Evolutionary conservation across 75 land plant genomes (phyloP).

Genomic region (Cryptomeria japonica): DNA sequence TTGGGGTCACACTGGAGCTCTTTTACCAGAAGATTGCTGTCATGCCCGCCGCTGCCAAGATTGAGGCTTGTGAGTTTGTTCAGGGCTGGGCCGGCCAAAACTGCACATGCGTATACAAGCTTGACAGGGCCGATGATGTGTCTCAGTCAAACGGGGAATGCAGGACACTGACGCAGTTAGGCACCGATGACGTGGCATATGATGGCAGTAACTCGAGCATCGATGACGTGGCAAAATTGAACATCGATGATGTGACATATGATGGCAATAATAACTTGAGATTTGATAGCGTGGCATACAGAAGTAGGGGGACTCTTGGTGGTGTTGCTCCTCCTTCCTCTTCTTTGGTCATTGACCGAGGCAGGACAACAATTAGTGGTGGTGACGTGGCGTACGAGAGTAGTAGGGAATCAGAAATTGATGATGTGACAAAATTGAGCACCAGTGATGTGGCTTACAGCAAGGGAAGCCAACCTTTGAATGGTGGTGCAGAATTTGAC

Average conservation of each 20-base stretch:
- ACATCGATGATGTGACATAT: not conserved
- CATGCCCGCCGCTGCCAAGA: constrained; percentile 48
- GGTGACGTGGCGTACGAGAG: not conserved
- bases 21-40: constrained; percentile 29
- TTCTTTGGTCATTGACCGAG: not conserved
- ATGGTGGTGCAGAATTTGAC: too few species aligned
- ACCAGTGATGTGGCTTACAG: not conserved
- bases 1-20: constrained; percentile 49
- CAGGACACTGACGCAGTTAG: too few species aligned
- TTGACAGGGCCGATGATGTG: constrained; percentile 13
- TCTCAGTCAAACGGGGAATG: not conserved
- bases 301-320: not conserved
- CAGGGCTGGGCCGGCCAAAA: constrained; percentile 17
- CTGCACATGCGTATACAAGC: not conserved
- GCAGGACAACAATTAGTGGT: not conserved
- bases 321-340: not conserved
- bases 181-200: not conserved
- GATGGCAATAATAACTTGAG: too few species aligned
- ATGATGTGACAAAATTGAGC: not conserved
- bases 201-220: not conserved
- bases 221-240: not conserved
- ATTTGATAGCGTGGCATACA: not conserved
- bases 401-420: not conserved
- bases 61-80: constrained; percentile 40
- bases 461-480: not conserved